These are phyloP conservation scores for Somion occarium DNA, from an alignment of 1,284 basidiomycete genomes.

Conservation along the genomic window DNA sequence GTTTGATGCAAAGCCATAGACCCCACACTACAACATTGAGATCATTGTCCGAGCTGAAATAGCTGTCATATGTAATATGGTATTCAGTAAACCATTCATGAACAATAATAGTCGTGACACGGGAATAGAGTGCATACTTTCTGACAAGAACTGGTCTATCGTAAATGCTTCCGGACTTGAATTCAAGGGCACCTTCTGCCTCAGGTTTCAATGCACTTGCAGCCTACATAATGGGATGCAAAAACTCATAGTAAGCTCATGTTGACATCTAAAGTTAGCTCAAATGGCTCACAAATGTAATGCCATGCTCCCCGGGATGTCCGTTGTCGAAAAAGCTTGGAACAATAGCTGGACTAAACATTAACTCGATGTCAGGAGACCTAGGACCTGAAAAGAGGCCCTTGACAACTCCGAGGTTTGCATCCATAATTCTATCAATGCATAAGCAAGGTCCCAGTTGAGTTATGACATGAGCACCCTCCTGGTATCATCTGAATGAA, in stretches of 20 bases:
- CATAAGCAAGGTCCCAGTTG: neutral
- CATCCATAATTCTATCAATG: neutral
- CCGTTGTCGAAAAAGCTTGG: slow-evolving; percentile 18
- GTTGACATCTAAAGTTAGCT: neutral
- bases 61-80: neutral
- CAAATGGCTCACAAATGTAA: slow-evolving; percentile 21
- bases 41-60: slow-evolving; percentile 18
- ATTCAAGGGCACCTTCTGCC: slow-evolving; percentile 30
- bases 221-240: slow-evolving; percentile 14
- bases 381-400: slow-evolving; percentile 23
- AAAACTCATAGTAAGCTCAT: no score
- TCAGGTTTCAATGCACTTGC: slow-evolving; percentile 22
- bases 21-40: slow-evolving; percentile 25
- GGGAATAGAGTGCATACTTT: neutral
- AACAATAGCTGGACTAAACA: slow-evolving; percentile 25
- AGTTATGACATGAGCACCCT: slow-evolving; percentile 7
- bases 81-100: no score
- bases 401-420: slow-evolving; percentile 7
- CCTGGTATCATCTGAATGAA: slow-evolving; percentile 29
- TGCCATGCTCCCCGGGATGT: slow-evolving; percentile 19
- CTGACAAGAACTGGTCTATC: slow-evolving; percentile 29
- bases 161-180: slow-evolving; percentile 29
- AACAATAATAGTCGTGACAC: neutral
- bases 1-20: slow-evolving; percentile 19
- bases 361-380: slow-evolving; percentile 35